phyloP scores from a whole-genome alignment of 352 stramenopile genomes.

The Globisporangium rhizosaccharum region DNA sequence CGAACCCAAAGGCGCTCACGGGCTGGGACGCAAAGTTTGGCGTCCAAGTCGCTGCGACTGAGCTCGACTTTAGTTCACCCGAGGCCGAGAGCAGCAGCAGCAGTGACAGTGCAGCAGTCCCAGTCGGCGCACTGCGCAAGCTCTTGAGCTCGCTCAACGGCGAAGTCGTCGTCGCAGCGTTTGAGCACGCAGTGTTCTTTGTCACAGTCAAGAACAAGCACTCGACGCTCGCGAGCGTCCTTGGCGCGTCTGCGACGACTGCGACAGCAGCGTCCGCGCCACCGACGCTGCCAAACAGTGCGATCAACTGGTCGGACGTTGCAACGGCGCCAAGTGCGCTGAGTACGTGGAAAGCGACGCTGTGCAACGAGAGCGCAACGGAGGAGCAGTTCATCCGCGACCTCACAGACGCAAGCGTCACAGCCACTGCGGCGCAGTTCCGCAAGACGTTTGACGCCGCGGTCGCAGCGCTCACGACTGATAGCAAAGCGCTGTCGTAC shows the following conservation, averaged over 20 bases:
- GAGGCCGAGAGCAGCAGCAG: slow-evolving; percentile 21
- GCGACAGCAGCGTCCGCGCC: neutral
- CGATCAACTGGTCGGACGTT: slow-evolving; percentile 41
- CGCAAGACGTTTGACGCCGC: slow-evolving; percentile 43
- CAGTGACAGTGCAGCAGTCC: slow-evolving; percentile 5
- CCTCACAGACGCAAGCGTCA: slow-evolving; percentile 34
- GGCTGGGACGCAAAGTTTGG: slow-evolving; percentile 76
- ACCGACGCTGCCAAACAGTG: slow-evolving; percentile 36
- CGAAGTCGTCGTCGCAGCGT: slow-evolving; percentile 54
- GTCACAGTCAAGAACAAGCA: slow-evolving; percentile 67
- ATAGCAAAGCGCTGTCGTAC: slow-evolving; percentile 33
- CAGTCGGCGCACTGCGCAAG: slow-evolving; percentile 39
- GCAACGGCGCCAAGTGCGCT: slow-evolving; percentile 18
- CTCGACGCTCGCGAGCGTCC: slow-evolving; percentile 64
- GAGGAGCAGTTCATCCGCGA: slow-evolving; percentile 58
- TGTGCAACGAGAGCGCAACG: slow-evolving; percentile 39
- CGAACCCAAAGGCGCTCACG: slow-evolving; percentile 33
- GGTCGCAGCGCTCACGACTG: slow-evolving; percentile 21
- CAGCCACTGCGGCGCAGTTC: slow-evolving; percentile 35
- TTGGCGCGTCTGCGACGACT: slow-evolving; percentile 30
- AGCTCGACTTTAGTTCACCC: slow-evolving; percentile 25
- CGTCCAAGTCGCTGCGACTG: slow-evolving; percentile 49
- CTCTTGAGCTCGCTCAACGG: slow-evolving; percentile 47
- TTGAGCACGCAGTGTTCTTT: slow-evolving; percentile 59
- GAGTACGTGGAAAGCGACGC: slow-evolving; percentile 33